Conservation (phyloP, 2,329 filamentous ascomycete species). For the Helotiales sp. region DNA sequence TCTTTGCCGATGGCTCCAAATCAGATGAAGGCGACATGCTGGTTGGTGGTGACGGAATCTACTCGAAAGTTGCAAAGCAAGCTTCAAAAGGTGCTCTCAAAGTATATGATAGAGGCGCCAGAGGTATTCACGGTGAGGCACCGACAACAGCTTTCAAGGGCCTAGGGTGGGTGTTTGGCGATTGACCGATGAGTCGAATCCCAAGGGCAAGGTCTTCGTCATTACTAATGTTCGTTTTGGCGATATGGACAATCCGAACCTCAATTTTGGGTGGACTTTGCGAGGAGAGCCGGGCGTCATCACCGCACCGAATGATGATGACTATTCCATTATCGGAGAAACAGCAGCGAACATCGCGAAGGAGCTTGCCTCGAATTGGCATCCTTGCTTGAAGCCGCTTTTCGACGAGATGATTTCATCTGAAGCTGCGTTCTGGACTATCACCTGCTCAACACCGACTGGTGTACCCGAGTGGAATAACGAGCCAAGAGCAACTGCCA, state of each 20-base stretch:
- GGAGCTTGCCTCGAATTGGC: constrained; percentile 58
- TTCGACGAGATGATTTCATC: constrained; percentile 61
- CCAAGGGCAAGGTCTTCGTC: constrained; percentile 54
- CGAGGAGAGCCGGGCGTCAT: constrained; percentile 62
- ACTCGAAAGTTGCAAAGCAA: constrained; percentile 64
- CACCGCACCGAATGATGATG: constrained; percentile 60
- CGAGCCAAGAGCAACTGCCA: constrained; percentile 60
- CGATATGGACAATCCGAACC: constrained; percentile 61
- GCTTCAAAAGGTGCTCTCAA: constrained; percentile 62
- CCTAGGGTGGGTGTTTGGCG: constrained; percentile 68
- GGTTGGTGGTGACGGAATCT: constrained; percentile 66
- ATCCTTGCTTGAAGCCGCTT: constrained; percentile 58
- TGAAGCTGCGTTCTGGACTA: constrained; percentile 70
- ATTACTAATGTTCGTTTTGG: constrained; percentile 68
- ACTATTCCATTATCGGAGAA: constrained; percentile 62
- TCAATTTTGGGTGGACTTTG: constrained; percentile 70
- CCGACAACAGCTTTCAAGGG: constrained; percentile 64
- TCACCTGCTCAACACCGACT: constrained; percentile 64
- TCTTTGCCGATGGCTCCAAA: constrained; percentile 65
- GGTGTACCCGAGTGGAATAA: constrained; percentile 66
- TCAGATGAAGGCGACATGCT: constrained; percentile 64
- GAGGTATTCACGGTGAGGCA: constrained; percentile 70
- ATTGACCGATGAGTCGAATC: constrained; percentile 54
- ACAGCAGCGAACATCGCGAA: constrained; percentile 63
- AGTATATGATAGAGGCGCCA: constrained; percentile 65